Evolutionary conservation across 2,329 filamentous ascomycete species (phyloP).

Genomic region (Pestalotiopsis sp.): DNA sequence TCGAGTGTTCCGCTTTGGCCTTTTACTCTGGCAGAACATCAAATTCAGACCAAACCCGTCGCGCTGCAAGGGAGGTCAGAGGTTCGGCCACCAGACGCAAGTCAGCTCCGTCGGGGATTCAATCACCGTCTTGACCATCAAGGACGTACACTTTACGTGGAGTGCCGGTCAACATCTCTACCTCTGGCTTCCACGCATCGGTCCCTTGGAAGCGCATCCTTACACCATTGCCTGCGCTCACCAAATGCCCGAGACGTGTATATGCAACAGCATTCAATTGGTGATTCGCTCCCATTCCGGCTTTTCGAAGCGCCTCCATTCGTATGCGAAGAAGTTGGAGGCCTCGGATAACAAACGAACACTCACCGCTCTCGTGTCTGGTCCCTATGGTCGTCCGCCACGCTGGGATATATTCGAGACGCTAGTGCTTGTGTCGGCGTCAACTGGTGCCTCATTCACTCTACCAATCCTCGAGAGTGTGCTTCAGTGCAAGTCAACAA

Average conservation of each 20-base stretch:
- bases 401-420: constrained; percentile 62
- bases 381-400: constrained; percentile 59
- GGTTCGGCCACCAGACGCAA: constrained; percentile 55
- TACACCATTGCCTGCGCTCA: constrained; percentile 64
- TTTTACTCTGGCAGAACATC: constrained; percentile 57
- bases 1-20: constrained; percentile 51
- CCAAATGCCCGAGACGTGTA: constrained; percentile 50
- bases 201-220: constrained; percentile 58
- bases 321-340: constrained; percentile 42
- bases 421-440: constrained; percentile 61
- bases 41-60: constrained; percentile 42
- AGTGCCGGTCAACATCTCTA: constrained; percentile 63
- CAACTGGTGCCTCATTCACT: constrained; percentile 65
- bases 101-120: constrained; percentile 50
- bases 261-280: constrained; percentile 62
- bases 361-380: constrained; percentile 52
- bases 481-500: constrained; percentile 40
- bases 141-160: constrained; percentile 62
- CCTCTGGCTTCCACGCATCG: constrained; percentile 60
- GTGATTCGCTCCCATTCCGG: constrained; percentile 58
- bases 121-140: constrained; percentile 61
- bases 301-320: constrained; percentile 58
- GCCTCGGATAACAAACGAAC: constrained; percentile 29
- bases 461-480: constrained; percentile 61
- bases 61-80: constrained; percentile 48